A percentile compares a stretch with the other conserved stretches of the same genome.
Conservation (phyloP, 192 early-diverging fungal genomes). For the Coemansia sp. region DNA sequence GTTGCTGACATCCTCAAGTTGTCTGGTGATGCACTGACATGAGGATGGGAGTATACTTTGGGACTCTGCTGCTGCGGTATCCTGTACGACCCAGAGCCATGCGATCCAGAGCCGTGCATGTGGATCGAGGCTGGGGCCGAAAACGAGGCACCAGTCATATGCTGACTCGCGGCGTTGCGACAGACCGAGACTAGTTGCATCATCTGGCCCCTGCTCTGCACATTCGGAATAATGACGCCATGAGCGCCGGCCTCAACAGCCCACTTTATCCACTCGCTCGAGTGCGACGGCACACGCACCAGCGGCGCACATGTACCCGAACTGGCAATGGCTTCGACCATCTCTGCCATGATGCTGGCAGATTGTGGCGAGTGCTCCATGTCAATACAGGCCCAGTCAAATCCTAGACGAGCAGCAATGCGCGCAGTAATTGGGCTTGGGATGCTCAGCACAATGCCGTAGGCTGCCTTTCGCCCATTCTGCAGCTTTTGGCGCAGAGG, state of each 20-base stretch:
- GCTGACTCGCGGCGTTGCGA: neutral
- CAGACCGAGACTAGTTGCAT: slow-evolving; percentile 16
- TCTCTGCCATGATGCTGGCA: slow-evolving; percentile 39
- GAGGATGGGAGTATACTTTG: neutral
- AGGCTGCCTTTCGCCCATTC: slow-evolving; percentile 12
- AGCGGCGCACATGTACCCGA: slow-evolving; percentile 26
- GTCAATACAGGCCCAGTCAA: slow-evolving; percentile 49
- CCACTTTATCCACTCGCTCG: slow-evolving; percentile 35
- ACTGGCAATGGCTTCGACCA: slow-evolving; percentile 41
- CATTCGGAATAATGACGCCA: slow-evolving; percentile 37
- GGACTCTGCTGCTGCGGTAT: neutral
- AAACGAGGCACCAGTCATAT: neutral
- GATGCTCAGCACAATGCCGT: slow-evolving; percentile 43
- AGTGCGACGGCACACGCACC: slow-evolving; percentile 43
- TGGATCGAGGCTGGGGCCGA: neutral
- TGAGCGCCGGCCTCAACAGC: slow-evolving; percentile 47
- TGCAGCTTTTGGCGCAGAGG: slow-evolving; percentile 30
- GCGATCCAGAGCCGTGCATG: neutral
- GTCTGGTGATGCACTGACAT: neutral
- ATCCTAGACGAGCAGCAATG: slow-evolving; percentile 34
- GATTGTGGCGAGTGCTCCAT: slow-evolving; percentile 31
- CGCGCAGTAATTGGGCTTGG: slow-evolving; percentile 38
- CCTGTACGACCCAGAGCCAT: too few relatives aligned
- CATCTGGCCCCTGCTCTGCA: slow-evolving; percentile 38
- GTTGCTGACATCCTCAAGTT: neutral